Percentiles rank a stretch among this genome's conserved stretches.
Evolutionary conservation across 148 eudicot genomes (phyloP).

Genomic region (Dysphania ambrosioides): DNA sequence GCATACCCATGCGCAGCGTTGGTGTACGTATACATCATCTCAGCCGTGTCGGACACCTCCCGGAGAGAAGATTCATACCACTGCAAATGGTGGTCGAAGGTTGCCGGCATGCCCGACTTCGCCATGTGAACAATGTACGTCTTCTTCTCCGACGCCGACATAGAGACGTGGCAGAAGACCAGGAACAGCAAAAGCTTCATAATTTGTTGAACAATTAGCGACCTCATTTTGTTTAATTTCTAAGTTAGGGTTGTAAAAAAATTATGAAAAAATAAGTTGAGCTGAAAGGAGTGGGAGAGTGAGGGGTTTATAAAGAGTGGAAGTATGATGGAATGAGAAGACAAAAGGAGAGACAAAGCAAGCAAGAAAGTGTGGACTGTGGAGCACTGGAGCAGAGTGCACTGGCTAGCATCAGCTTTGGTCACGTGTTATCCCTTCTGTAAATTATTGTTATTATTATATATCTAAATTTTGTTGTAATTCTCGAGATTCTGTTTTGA

Average conservation of each 20-base stretch:
- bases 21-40: conserved; percentile 51
- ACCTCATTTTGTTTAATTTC: conserved; percentile 13
- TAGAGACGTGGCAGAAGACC: conserved; percentile 29
- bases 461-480: too few relatives aligned
- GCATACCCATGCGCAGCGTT: conserved; percentile 52
- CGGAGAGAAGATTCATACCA: conserved; percentile 51
- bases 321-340: neutral
- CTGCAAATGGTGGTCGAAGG: conserved; percentile 36
- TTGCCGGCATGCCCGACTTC: conserved; percentile 43
- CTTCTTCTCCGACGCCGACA: conserved; percentile 22
- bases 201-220: neutral
- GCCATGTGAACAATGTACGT: conserved; percentile 56
- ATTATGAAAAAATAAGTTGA: too few relatives aligned
- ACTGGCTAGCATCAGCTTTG: conserved; percentile 11
- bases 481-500: conserved; percentile 6
- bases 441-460: too few relatives aligned
- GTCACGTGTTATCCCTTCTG: conserved; percentile 29
- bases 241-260: too few relatives aligned
- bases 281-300: neutral
- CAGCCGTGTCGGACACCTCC: conserved; percentile 50
- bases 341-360: conserved; percentile 13
- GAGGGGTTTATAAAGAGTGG: neutral
- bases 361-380: too few relatives aligned
- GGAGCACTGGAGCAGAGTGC: conserved; percentile 25
- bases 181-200: conserved; percentile 4